Conservation (phyloP, 148 eudicot genomes). For the Rhododendron henanense region DNA sequence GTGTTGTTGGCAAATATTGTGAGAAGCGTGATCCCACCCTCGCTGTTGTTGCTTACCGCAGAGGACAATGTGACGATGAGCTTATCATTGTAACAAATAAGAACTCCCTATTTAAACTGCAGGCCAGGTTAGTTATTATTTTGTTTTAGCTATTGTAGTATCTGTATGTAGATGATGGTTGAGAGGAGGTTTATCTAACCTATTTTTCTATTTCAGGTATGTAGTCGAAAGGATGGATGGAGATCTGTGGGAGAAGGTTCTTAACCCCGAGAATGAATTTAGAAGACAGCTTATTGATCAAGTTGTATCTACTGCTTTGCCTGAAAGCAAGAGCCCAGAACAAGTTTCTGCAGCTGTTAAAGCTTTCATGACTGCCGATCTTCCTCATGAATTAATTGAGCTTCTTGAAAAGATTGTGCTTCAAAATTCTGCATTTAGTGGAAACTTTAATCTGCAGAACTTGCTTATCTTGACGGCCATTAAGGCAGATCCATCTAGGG, state of each 20-base stretch:
- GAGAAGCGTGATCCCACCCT: slow-evolving; percentile 99
- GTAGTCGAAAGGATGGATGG: slow-evolving; percentile 97
- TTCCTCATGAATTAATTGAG: slow-evolving; percentile 96
- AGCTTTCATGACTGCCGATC: slow-evolving; percentile 98
- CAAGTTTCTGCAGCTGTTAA: slow-evolving; percentile 99
- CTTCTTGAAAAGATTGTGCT: slow-evolving; percentile 96
- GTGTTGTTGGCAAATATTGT: slow-evolving; percentile 97
- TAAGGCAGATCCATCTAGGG: slow-evolving; percentile 92
- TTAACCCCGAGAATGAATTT: slow-evolving; percentile 84
- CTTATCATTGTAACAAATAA: slow-evolving; percentile 86
- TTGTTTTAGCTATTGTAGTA: slow-evolving; percentile 2
- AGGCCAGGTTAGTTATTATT: slow-evolving; percentile 54
- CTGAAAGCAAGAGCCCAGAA: slow-evolving; percentile 99
- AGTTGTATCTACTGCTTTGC: slow-evolving; percentile 97
- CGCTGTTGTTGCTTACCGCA: slow-evolving; percentile 92
- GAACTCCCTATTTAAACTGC: slow-evolving; percentile 88
- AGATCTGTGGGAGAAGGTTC: slow-evolving; percentile 91
- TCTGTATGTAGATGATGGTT: background rate
- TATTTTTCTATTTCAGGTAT: slow-evolving; percentile 38
- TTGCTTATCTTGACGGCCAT: slow-evolving; percentile 96
- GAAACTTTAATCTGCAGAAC: slow-evolving; percentile 91
- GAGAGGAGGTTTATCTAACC: background rate
- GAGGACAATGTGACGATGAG: slow-evolving; percentile 98
- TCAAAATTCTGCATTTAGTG: slow-evolving; percentile 97
- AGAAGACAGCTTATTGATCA: slow-evolving; percentile 95